Base-by-base conservation (phyloP, 148 eudicot genomes). In the Chenopodium quinoa region DNA sequence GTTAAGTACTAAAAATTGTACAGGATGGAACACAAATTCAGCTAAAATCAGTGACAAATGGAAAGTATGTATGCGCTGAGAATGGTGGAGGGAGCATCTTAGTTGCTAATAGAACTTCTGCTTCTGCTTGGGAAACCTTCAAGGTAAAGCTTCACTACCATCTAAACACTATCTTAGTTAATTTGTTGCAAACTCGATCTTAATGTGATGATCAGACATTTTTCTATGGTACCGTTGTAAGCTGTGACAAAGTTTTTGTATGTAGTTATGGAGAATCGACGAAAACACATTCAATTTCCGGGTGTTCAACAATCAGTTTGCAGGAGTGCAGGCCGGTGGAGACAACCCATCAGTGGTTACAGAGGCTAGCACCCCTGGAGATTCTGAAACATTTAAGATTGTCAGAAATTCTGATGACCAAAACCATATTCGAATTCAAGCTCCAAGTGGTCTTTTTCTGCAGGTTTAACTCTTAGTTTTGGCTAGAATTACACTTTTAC, bases 101-200 rank as follows among this genome's bases (percentile, higher is more conserved):
- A 29, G 93, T 88, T 63, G 97, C 94, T 31, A 90, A 91, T 80
- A 72, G 91, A 70, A 52, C 86, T 4, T 31, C 84, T 76, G 89
- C 93, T 27, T 90, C 94, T 1, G 89, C 89, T 44, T 93, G 97
- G 97, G 94, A 93, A 82, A 90, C 97, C 11, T 93, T 93, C 80
- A 85, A 17, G 34, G 97, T 93, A 83, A 62, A 47, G 29, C 71
- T 73, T 0, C 23, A 44, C 31, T 47, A 29, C 9, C 44, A 47
- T 66, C 40, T 78, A n/a, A 0, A 14, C n/a, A 5, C 12, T 48
- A 48, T 9, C 52, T 71, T 50, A 64, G 12, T 34, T 47, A 12
- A 22, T 3, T 11, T 78, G 37, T 56, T 56, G 20, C 13, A 7
- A 64, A 22, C 11, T 20, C 37, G 37, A 34, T 0, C 0, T 63